These are phyloP conservation scores for Musa itinerans DNA, from an alignment of 176 grass and related monocot species.

Conservation along the genomic window DNA sequence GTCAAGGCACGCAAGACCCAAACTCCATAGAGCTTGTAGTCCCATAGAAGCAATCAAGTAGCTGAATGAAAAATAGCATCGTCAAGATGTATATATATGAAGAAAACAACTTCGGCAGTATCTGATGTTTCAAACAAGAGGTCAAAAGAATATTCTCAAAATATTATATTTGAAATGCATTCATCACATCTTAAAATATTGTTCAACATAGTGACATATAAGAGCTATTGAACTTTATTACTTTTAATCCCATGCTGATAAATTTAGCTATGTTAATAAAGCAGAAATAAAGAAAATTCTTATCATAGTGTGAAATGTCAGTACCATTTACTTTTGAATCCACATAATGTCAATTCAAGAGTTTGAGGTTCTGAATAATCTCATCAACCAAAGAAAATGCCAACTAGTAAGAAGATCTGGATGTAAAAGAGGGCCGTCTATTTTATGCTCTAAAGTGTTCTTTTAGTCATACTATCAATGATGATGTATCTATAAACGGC, in stretches of 20 bases:
- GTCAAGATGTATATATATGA: neutral
- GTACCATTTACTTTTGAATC: neutral
- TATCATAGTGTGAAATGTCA: neutral
- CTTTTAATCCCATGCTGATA: neutral
- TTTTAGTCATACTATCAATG: no score
- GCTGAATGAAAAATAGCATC: neutral
- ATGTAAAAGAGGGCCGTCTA: neutral
- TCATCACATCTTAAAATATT: neutral
- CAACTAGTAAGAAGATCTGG: neutral
- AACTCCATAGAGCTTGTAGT: conserved; percentile 5
- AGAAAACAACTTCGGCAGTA: no score
- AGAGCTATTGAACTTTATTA: neutral
- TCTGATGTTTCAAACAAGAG: neutral
- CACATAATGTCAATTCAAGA: no score
- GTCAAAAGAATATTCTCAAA: neutral
- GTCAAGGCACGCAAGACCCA: conserved; percentile 2
- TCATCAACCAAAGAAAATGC: neutral
- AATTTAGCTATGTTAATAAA: neutral
- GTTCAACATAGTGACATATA: neutral
- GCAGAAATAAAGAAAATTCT: neutral
- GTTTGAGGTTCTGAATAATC: neutral
- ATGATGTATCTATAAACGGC: no score
- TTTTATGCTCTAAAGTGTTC: neutral
- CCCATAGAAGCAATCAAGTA: conserved; percentile 16
- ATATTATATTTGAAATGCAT: neutral